A percentile compares a stretch with the other conserved stretches of the same genome.
Conservation (phyloP, 1,284 basidiomycete genomes). For the Boletus semigastroideus region DNA sequence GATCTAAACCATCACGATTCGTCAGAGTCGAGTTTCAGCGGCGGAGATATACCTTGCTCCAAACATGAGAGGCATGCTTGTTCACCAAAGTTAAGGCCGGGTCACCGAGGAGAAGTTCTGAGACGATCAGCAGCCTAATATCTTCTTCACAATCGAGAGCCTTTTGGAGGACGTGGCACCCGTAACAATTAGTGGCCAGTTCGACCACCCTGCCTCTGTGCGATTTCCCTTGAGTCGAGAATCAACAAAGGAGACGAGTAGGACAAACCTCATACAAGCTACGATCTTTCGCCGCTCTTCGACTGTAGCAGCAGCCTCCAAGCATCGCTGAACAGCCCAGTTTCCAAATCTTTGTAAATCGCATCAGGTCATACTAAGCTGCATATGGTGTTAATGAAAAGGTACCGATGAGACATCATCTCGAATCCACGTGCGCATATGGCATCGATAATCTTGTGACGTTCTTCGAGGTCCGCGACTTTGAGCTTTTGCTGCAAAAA, state of each 20-base stretch:
- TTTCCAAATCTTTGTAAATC: constrained; percentile 65
- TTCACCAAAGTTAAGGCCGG: constrained; percentile 81
- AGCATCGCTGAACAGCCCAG: constrained; percentile 82
- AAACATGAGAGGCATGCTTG: constrained; percentile 84
- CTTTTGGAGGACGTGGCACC: constrained; percentile 83
- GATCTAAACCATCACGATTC: constrained; percentile 45
- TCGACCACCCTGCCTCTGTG: constrained; percentile 75
- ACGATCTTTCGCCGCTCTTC: constrained; percentile 79
- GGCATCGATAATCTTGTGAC: constrained; percentile 78
- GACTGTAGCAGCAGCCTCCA: constrained; percentile 67
- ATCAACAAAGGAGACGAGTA: constrained; percentile 1
- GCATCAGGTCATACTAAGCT: constrained; percentile 11
- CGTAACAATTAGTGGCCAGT: constrained; percentile 81
- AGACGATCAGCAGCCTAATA: constrained; percentile 73
- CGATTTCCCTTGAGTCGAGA: constrained; percentile 8
- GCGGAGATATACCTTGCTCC: constrained; percentile 66
- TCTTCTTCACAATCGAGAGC: constrained; percentile 87
- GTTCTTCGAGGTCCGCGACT: constrained; percentile 74
- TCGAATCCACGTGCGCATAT: constrained; percentile 79
- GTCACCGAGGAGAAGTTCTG: constrained; percentile 75
- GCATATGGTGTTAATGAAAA: constrained; percentile 11
- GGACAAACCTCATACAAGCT: constrained; percentile 70
- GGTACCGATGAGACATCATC: constrained; percentile 83
- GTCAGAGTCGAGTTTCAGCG: constrained; percentile 6
- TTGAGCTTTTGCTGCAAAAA: constrained; percentile 85